phyloP scores from a whole-genome alignment of 129 eudicot genomes.

The Dittrichia graveolens region DNA sequence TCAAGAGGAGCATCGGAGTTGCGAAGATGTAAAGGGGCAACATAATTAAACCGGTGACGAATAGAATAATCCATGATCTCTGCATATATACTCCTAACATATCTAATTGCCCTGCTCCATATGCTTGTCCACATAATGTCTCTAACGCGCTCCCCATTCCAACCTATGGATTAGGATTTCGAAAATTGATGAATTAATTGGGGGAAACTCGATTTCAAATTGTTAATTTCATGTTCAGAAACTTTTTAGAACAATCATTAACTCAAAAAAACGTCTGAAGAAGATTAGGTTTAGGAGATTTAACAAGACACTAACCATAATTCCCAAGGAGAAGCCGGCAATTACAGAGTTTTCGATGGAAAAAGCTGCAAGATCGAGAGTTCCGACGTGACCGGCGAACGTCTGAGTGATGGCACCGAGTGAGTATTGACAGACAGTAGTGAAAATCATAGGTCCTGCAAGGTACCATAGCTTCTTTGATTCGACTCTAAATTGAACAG shows the following conservation, averaged over 20 bases:
- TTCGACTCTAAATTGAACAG: slow-evolving; percentile 47
- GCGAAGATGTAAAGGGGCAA: slow-evolving; percentile 46
- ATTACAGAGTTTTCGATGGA: slow-evolving; percentile 52
- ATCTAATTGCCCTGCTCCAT: slow-evolving; percentile 53
- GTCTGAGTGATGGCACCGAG: slow-evolving; percentile 59
- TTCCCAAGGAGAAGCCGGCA: slow-evolving; percentile 61
- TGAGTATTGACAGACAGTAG: slow-evolving; percentile 49
- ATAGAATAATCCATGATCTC: slow-evolving; percentile 54
- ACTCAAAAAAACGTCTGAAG: background rate
- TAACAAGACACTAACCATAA: slow-evolving; percentile 49
- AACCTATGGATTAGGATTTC: slow-evolving; percentile 26
- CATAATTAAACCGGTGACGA: slow-evolving; percentile 29
- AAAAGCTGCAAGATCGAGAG: slow-evolving; percentile 48
- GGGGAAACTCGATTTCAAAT: background rate
- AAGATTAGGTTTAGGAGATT: background rate
- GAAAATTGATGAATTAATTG: background rate
- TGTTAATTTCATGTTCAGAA: background rate
- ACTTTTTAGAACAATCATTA: no score
- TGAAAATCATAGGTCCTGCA: slow-evolving; percentile 60
- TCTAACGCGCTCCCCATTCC: slow-evolving; percentile 68
- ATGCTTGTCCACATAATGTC: slow-evolving; percentile 68
- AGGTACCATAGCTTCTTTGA: slow-evolving; percentile 54
- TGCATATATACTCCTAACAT: slow-evolving; percentile 70
- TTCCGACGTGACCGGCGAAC: slow-evolving; percentile 48
- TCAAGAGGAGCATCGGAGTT: slow-evolving; percentile 38